Conservation (phyloP, 75 land plant genomes). For the Azolla pinnata region DNA sequence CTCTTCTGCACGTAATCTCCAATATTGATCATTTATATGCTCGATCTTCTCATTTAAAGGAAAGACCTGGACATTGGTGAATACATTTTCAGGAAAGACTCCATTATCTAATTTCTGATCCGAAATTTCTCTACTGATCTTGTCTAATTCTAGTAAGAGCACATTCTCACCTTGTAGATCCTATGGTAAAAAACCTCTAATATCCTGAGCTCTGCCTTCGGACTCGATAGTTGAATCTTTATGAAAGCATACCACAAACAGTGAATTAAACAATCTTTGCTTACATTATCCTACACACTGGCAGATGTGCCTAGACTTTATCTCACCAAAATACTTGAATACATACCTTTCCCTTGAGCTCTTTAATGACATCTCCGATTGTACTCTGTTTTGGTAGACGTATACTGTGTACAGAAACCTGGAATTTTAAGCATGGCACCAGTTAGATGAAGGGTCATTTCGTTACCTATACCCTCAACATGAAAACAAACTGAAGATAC, state of each 20-base stretch:
- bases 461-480: too few relatives aligned
- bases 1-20: conserved; percentile 28
- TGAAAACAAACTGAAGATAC: too few relatives aligned
- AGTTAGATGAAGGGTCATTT: too few relatives aligned
- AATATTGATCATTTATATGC: conserved; percentile 30
- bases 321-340: too few relatives aligned
- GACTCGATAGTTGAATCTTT: conserved; percentile 25
- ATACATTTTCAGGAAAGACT: too few relatives aligned
- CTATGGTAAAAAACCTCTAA: conserved; percentile 28
- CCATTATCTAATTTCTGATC: too few relatives aligned
- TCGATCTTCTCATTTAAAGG: conserved; percentile 29
- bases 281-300: too few relatives aligned
- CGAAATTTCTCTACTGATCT: too few relatives aligned
- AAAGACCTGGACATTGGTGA: conserved; percentile 17
- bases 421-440: conserved; percentile 1
- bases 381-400: conserved; percentile 44
- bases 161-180: conserved; percentile 26
- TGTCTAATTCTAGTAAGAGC: too few relatives aligned
- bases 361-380: conserved; percentile 47
- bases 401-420: conserved; percentile 36
- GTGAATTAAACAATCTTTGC: too few relatives aligned
- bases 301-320: too few relatives aligned
- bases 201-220: conserved; percentile 23
- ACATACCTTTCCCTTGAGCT: conserved; percentile 37
- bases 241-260: too few relatives aligned